phyloP scores from a whole-genome alignment of 768 basidiomycete genomes.

The Amanita polypyramis region DNA sequence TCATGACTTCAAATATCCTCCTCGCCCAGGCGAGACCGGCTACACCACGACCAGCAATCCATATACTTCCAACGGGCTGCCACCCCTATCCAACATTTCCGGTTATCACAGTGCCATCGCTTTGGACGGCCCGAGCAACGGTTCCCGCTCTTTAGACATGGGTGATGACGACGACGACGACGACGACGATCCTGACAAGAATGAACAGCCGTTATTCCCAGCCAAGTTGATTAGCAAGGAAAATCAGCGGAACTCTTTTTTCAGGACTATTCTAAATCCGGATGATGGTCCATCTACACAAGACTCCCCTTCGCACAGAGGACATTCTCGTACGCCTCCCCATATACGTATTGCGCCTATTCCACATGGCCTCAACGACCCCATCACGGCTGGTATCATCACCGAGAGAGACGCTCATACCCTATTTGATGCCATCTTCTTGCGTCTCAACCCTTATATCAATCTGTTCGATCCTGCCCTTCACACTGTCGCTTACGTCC shows the following conservation, averaged over 20 bases:
- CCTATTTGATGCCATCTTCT: constrained; percentile 69
- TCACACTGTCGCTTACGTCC: constrained; percentile 73
- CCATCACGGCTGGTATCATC: constrained; percentile 61
- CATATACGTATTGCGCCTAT: constrained; percentile 27
- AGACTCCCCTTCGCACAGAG: constrained; percentile 21
- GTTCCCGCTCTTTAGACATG: constrained; percentile 31
- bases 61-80: constrained; percentile 36
- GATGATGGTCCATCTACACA: constrained; percentile 35
- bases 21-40: constrained; percentile 21
- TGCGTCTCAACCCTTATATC: constrained; percentile 83
- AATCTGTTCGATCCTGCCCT: constrained; percentile 83
- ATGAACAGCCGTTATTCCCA: constrained; percentile 59
- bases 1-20: constrained; percentile 20
- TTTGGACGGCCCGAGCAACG: constrained; percentile 25
- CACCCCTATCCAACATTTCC: constrained; percentile 33
- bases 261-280: constrained; percentile 75
- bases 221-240: constrained; percentile 66
- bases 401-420: constrained; percentile 59
- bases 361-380: constrained; percentile 43
- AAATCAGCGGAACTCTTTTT: constrained; percentile 66
- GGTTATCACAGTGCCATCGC: constrained; percentile 22
- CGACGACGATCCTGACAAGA: constrained; percentile 53
- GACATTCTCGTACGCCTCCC: constrained; percentile 29
- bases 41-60: constrained; percentile 23
- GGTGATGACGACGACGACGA: constrained; percentile 72